These are phyloP conservation scores for Mrakia gelida DNA, from an alignment of 768 basidiomycete genomes.

Conservation along the genomic window DNA sequence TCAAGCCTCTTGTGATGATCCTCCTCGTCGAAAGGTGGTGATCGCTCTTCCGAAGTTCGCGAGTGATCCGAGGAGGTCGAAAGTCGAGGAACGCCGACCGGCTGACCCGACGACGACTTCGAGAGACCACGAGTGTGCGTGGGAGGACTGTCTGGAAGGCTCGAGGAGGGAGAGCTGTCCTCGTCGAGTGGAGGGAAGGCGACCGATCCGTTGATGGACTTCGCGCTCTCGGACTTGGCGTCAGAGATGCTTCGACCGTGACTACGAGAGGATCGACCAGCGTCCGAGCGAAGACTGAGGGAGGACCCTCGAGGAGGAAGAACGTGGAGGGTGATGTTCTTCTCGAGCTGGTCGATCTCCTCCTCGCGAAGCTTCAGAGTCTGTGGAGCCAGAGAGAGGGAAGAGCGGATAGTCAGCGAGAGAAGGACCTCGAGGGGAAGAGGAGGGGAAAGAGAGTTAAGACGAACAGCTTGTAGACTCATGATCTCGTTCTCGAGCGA, in stretches of 20 bases:
- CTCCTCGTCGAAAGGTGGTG: constrained; percentile 13
- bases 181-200: neutral
- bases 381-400: constrained; percentile 29
- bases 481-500: constrained; percentile 94
- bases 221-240: neutral
- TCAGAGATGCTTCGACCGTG: neutral
- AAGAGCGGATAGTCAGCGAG: neutral
- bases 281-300: constrained; percentile 22
- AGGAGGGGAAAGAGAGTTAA: neutral
- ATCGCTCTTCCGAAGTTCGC: neutral
- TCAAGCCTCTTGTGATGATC: constrained; percentile 76
- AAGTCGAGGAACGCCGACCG: neutral
- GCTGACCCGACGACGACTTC: neutral
- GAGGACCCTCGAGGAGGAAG: constrained; percentile 6
- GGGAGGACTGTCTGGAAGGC: neutral
- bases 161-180: neutral
- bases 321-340: constrained; percentile 48
- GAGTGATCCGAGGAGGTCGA: constrained; percentile 9
- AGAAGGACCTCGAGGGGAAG: neutral
- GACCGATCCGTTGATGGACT: neutral
- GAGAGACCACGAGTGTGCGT: neutral
- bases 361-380: constrained; percentile 83
- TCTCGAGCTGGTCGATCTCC: constrained; percentile 77
- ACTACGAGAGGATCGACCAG: neutral
- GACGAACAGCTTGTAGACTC: constrained; percentile 69